Conservation (phyloP, 805 yeast genomes). For the Jamesozyma jinghongensis region DNA sequence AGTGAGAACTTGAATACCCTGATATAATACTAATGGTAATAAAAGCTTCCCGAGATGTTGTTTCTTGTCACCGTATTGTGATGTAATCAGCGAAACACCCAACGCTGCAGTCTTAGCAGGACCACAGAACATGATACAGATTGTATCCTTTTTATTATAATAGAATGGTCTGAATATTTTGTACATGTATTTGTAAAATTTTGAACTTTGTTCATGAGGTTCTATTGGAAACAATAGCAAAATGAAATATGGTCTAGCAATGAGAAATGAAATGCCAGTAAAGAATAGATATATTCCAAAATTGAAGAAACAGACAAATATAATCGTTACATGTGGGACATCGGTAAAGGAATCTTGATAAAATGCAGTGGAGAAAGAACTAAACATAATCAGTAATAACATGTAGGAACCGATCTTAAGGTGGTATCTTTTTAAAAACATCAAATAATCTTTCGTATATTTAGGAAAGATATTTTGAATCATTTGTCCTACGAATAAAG, state of each 20-base stretch:
- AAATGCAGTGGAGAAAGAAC: conserved; percentile 81
- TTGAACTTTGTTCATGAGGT: conserved; percentile 38
- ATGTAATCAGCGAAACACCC: conserved; percentile 74
- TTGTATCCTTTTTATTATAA: conserved; percentile 62
- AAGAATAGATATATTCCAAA: conserved; percentile 70
- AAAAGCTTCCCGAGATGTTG: conserved; percentile 59
- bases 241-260: conserved; percentile 54
- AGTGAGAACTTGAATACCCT: conserved; percentile 75
- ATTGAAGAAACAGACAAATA: conserved; percentile 76
- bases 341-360: conserved; percentile 68
- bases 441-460: conserved; percentile 23
- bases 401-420: conserved; percentile 69
- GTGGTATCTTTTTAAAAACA: conserved; percentile 18
- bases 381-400: conserved; percentile 67
- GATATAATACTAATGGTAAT: conserved; percentile 79
- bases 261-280: conserved; percentile 50
- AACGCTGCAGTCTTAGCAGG: conserved; percentile 91
- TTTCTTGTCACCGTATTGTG: conserved; percentile 63
- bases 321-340: conserved; percentile 58
- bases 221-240: conserved; percentile 34
- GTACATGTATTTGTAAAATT: conserved; percentile 35
- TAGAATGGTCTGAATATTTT: conserved; percentile 50
- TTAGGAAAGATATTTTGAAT: conserved; percentile 61
- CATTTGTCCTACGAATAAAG: conserved; percentile 81
- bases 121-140: conserved; percentile 76